A percentile compares a stretch with the other conserved stretches of the same genome.
These are phyloP conservation scores for Closterium sp. DNA, from an alignment of 139 green algal genomes.

Conservation along the genomic window DNA sequence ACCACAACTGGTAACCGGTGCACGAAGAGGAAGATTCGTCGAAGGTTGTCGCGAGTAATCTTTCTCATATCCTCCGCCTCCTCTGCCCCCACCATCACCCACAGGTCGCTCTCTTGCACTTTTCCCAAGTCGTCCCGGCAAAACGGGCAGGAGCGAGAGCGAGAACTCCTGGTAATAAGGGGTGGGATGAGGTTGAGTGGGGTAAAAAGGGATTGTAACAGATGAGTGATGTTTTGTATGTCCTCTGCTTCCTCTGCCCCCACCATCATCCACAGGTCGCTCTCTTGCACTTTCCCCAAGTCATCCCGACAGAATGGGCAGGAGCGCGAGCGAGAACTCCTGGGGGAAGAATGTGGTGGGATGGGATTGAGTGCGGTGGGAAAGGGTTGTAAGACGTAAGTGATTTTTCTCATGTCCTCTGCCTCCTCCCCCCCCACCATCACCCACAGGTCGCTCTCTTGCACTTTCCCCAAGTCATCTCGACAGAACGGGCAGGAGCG, in stretches of 20 bases:
- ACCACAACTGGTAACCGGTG: slow-evolving; percentile 40
- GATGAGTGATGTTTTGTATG: not conserved
- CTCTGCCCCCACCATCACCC: slow-evolving; percentile 6
- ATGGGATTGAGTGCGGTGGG: not conserved
- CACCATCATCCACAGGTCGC: not conserved
- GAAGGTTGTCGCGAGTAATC: slow-evolving; percentile 29
- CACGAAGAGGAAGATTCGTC: slow-evolving; percentile 28
- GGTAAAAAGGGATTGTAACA: not conserved
- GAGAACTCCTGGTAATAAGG: slow-evolving; percentile 3
- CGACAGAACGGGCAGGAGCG: not conserved
- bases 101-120: slow-evolving; percentile 30
- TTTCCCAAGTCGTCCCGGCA: slow-evolving; percentile 38
- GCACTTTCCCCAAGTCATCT: not conserved
- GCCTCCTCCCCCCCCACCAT: not conserved
- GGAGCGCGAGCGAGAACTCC: not conserved
- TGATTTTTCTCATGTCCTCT: not conserved
- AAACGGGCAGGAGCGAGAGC: slow-evolving; percentile 48
- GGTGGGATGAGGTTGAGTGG: not conserved
- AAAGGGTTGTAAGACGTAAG: not conserved
- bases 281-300: not conserved
- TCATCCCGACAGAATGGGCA: not conserved
- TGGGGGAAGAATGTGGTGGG: slow-evolving; percentile 8
- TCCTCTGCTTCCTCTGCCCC: slow-evolving; percentile 2
- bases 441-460: not conserved
- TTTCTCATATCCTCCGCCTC: slow-evolving; percentile 22